Conservation (phyloP, 2,329 filamentous ascomycete species). For the Talaromyces sp. region DNA sequence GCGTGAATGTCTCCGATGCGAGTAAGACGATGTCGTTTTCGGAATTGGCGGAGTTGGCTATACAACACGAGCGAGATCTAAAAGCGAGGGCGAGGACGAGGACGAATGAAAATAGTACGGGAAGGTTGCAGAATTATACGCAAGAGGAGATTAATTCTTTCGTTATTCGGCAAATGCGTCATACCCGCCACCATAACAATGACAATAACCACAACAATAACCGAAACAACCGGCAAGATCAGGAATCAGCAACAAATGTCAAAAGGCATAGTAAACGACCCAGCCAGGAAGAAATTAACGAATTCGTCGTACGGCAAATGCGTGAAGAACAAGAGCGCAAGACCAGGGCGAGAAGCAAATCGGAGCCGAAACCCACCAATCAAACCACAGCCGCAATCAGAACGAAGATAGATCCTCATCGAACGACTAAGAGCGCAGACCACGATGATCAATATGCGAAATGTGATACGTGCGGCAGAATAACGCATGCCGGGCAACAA, state of each 20-base stretch:
- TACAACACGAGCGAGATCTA: conserved; percentile 24
- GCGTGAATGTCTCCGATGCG: conserved; percentile 25
- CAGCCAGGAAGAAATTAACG: conserved; percentile 33
- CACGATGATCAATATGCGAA: not conserved
- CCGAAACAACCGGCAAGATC: conserved; percentile 7
- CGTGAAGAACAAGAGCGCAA: conserved; percentile 27
- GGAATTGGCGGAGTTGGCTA: conserved; percentile 27
- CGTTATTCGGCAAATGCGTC: conserved; percentile 28
- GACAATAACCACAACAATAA: conserved; percentile 6
- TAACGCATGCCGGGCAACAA: conserved; percentile 22
- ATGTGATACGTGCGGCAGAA: conserved; percentile 24
- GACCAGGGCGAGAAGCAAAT: conserved; percentile 19
- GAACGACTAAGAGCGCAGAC: not conserved
- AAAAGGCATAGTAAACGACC: conserved; percentile 27
- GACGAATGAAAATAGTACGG: not conserved
- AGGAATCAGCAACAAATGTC: conserved; percentile 4
- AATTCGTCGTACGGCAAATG: conserved; percentile 32
- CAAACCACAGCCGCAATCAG: not conserved
- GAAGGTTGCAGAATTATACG: conserved; percentile 21
- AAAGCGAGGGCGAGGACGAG: conserved; percentile 5
- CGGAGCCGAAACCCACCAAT: conserved; percentile 1
- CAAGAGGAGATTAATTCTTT: conserved; percentile 32
- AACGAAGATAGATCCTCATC: not conserved
- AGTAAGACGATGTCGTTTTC: conserved; percentile 26
- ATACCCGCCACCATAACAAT: conserved; percentile 13